Evolutionary conservation across 495 filamentous ascomycete genomes (phyloP), one percentile per base, ranked within the genome.

Genomic region (Hyphodiscus hymeniophilus): DNA sequence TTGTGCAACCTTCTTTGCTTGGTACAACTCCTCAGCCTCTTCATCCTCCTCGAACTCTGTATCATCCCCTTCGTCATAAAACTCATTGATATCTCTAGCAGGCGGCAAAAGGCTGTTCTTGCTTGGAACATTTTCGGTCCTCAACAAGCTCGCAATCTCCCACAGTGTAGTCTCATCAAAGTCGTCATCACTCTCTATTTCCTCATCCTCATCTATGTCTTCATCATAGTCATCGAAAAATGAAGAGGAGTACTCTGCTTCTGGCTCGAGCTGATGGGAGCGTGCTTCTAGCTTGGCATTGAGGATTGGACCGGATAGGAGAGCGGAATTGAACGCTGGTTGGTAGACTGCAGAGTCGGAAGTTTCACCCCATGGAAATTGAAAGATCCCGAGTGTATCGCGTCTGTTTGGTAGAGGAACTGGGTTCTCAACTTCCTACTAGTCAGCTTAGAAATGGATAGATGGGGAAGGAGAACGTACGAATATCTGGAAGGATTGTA

Each of bases 311-410:
- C 31, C 35, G 12, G 48, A n/a, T 3, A 51, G 39, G 8, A 58
- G 32, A 39, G 31, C 38, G 40, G 58, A 52, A n/a, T 56, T 48
- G 45, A 56, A 54, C 1, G 47, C 31, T 26, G 58, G 52, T 33
- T 56, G 48, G 40, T 58, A 61, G 7, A 58, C 39, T 12, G 58
- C 68, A 28, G 68, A 65, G 48, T 79, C 74, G 21, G 74, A 77
- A 53, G 58, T 70, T 49, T 76, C 74, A 17, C 75, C 75, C 72
- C 72, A 79, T 0, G 75, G 70, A 48, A 76, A 76, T 51, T 77
- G 72, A 57, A 76, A 79, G 42, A 79, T 70, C 3, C 74, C 75
- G 7, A 79, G 60, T 4, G 68, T 75, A 24, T 67, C 74, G 11
- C 66, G 60, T 50, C 71, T 72, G 39, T 73, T 58, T 12, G 73